A percentile compares a stretch with the other conserved stretches of the same genome.
Evolutionary conservation across 2,329 filamentous ascomycete genomes (phyloP).

Genomic region (Microcyclosporella mali): DNA sequence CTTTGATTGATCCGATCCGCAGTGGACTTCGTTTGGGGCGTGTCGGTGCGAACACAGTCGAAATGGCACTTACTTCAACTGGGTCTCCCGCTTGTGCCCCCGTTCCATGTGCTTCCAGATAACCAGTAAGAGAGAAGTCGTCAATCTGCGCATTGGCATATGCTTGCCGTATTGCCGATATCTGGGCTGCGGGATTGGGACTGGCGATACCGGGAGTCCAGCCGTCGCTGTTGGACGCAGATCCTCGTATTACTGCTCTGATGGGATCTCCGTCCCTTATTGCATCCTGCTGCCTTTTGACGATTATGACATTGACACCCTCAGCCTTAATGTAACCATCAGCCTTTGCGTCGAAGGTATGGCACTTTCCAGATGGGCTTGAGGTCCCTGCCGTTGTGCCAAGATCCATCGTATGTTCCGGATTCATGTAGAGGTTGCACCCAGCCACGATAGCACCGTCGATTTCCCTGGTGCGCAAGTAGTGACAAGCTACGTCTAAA

Average conservation of each 20-base stretch:
- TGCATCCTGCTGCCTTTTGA: slow-evolving; percentile 48
- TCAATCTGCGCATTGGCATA: slow-evolving; percentile 33
- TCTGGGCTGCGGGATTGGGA: slow-evolving; percentile 34
- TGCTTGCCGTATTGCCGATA: slow-evolving; percentile 28
- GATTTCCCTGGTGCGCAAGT: slow-evolving; percentile 22
- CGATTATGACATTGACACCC: slow-evolving; percentile 44
- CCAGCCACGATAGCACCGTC: slow-evolving; percentile 12
- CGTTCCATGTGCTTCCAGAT: slow-evolving; percentile 23
- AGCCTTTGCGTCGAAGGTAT: slow-evolving; percentile 33
- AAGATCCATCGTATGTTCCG: slow-evolving; percentile 3
- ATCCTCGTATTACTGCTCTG: slow-evolving; percentile 9
- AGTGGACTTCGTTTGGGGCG: background rate
- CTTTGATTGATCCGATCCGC: slow-evolving; percentile 8
- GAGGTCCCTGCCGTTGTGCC: too few species aligned
- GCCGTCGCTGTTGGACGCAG: slow-evolving; percentile 7
- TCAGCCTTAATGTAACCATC: slow-evolving; percentile 50
- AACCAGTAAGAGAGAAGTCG: slow-evolving; percentile 9
- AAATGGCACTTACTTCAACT: slow-evolving; percentile 17
- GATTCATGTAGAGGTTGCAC: slow-evolving; percentile 20
- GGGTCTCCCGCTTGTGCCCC: slow-evolving; percentile 22
- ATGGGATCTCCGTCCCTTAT: slow-evolving; percentile 10
- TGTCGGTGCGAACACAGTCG: slow-evolving; percentile 5
- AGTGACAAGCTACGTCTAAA: slow-evolving; percentile 27
- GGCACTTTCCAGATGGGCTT: slow-evolving; percentile 21
- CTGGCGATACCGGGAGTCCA: slow-evolving; percentile 36